Base-by-base conservation (phyloP, 495 filamentous ascomycete species). In the Hamigera avellanea region DNA sequence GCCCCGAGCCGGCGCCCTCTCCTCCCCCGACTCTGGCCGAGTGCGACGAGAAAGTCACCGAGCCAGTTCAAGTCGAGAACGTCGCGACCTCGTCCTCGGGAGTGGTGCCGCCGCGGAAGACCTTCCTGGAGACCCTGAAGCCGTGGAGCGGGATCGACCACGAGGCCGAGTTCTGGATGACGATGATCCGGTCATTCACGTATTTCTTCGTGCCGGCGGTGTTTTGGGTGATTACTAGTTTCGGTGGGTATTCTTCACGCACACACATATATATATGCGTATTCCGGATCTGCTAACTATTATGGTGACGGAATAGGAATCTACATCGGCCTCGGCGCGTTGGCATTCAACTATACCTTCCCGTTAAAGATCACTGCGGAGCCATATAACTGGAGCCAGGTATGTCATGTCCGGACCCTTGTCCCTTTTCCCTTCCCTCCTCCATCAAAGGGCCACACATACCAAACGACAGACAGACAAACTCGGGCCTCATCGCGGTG, bases 281-380 rank as follows among this genome's bases (percentile, higher is more conserved):
- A n/a, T n/a, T n/a, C n/a, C n/a, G n/a, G n/a, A n/a, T n/a, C n/a
- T n/a, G n/a, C n/a, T n/a, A n/a, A n/a, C n/a, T n/a, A n/a, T n/a
- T n/a, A n/a, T n/a, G n/a, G n/a, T n/a, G n/a, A n/a, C n/a, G n/a
- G n/a, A n/a, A n/a, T 32, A 64, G 66, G 66, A 8, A 63, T 73
- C 18, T 70, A 69, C 41, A 78, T 78, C 54, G 73, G 73, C 26
- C 61, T 78, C 19, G 67, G 70, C 14, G 72, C 69, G 0, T 52
- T 78, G 19, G 58, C 71, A 17, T 74, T 75, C 56, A 74, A 72
- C 45, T 76, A 67, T 54, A 75, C 69, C 26, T 78, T 76, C 50
- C 73, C 73, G 1, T 48, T 75, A 19, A 59, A 69, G 16, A 76
- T 78, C 32, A 63, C 61, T 2, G 49, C 56, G 1, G 62, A 68